Conservation (phyloP, 306 rosid genomes). For the Prosopis cineraria region DNA sequence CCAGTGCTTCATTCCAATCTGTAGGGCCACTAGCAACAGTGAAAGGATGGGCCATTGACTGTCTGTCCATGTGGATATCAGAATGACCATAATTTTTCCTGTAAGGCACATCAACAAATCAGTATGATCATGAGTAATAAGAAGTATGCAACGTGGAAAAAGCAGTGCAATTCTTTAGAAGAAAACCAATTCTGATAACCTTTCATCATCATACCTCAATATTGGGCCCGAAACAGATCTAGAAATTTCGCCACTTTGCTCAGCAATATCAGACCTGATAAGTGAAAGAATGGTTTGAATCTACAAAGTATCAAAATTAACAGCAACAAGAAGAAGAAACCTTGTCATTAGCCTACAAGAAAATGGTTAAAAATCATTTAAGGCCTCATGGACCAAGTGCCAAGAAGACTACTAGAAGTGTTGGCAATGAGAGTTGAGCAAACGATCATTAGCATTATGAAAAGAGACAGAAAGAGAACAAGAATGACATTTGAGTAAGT, state of each 20-base stretch:
- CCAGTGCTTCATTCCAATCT: constrained; percentile 97
- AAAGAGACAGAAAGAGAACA: neutral
- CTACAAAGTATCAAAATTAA: neutral
- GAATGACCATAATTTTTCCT: constrained; percentile 76
- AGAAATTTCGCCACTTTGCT: constrained; percentile 87
- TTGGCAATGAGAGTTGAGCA: too few species aligned
- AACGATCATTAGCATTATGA: too few species aligned
- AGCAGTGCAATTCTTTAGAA: neutral
- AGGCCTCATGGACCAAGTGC: too few species aligned
- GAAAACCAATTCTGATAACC: neutral
- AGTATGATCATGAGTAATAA: constrained; percentile 9
- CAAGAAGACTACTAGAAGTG: too few species aligned
- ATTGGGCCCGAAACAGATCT: constrained; percentile 77
- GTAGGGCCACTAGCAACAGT: constrained; percentile 75
- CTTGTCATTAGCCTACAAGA: too few species aligned
- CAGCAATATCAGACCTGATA: constrained; percentile 81
- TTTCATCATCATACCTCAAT: constrained; percentile 49
- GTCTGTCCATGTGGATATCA: constrained; percentile 73
- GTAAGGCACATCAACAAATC: constrained; percentile 17
- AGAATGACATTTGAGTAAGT: neutral
- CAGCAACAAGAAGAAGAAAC: too few species aligned
- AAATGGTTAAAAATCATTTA: too few species aligned
- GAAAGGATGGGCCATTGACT: constrained; percentile 54
- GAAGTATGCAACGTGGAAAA: neutral
- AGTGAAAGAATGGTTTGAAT: constrained; percentile 25